These are phyloP conservation scores for Juncus effusus DNA, from an alignment of 176 grass and related monocot genomes.

Conservation along the genomic window DNA sequence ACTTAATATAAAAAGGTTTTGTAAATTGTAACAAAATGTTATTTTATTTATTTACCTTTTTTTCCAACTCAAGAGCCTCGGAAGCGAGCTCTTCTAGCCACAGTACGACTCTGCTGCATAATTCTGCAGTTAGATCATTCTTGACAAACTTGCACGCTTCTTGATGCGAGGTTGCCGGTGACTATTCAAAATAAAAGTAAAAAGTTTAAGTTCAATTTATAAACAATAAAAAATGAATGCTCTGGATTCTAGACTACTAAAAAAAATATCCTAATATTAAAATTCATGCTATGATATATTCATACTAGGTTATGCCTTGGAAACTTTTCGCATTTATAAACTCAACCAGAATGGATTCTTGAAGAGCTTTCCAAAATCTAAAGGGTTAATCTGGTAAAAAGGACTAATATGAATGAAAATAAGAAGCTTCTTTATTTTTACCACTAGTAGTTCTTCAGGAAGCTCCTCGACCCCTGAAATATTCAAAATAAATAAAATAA, in stretches of 20 bases:
- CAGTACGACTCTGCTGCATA: slow-evolving; percentile 72
- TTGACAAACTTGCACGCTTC: slow-evolving; percentile 73
- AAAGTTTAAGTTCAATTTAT: slow-evolving; percentile 11
- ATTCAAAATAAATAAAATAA: slow-evolving; percentile 33
- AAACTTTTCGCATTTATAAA: too few species aligned
- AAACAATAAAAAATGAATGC: too few species aligned
- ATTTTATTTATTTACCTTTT: slow-evolving; percentile 41
- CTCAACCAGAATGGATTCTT: too few species aligned
- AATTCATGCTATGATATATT: too few species aligned
- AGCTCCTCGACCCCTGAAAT: slow-evolving; percentile 77
- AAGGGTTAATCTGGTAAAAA: background rate
- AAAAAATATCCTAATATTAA: too few species aligned
- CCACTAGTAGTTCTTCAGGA: slow-evolving; percentile 64
- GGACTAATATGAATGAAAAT: slow-evolving; percentile 1
- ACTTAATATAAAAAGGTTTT: slow-evolving; percentile 8
- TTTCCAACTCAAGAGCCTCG: slow-evolving; percentile 89
- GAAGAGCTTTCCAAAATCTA: background rate
- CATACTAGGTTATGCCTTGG: too few species aligned
- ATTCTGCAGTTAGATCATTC: slow-evolving; percentile 61
- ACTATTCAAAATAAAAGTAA: slow-evolving; percentile 40
- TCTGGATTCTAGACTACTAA: too few species aligned
- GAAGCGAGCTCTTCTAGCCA: slow-evolving; percentile 97
- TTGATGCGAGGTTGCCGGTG: slow-evolving; percentile 85
- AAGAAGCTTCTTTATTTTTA: slow-evolving; percentile 26
- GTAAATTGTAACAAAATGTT: slow-evolving; percentile 15